These are phyloP conservation scores for Cytospora chrysosperma DNA, from an alignment of 2,329 filamentous ascomycete genomes.

Conservation along the genomic window DNA sequence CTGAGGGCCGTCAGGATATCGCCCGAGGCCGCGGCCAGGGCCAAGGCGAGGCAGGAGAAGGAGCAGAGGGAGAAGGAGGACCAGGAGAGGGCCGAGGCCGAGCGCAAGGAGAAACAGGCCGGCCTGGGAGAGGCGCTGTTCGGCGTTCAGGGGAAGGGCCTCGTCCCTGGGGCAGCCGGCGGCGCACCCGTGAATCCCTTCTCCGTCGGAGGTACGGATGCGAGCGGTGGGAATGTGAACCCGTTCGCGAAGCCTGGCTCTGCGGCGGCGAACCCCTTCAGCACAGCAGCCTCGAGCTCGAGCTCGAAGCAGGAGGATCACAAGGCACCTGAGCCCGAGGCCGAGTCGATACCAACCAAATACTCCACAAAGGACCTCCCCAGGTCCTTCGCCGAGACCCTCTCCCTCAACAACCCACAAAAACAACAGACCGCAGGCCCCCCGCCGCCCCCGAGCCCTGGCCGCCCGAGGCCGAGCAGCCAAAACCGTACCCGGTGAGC, in stretches of 20 bases:
- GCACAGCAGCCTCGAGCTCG: slow-evolving; percentile 11
- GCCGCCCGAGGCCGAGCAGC: slow-evolving; percentile 66
- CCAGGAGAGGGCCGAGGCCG: slow-evolving; percentile 34
- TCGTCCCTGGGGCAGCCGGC: slow-evolving; percentile 35
- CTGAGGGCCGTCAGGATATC: slow-evolving; percentile 66
- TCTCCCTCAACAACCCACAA: slow-evolving; percentile 65
- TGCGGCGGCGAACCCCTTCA: slow-evolving; percentile 44
- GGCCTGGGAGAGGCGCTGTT: slow-evolving; percentile 69
- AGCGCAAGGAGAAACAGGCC: slow-evolving; percentile 30
- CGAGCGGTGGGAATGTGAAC: slow-evolving; percentile 55
- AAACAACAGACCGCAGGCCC: slow-evolving; percentile 37
- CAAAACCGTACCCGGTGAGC: slow-evolving; percentile 70
- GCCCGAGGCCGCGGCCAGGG: slow-evolving; percentile 36
- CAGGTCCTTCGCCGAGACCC: slow-evolving; percentile 70
- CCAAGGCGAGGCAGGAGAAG: slow-evolving; percentile 30
- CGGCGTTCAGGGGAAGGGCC: slow-evolving; percentile 51
- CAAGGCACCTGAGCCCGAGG: slow-evolving; percentile 26
- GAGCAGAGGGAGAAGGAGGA: slow-evolving; percentile 36
- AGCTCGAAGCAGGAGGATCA: no score
- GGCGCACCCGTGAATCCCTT: slow-evolving; percentile 58
- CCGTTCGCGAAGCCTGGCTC: slow-evolving; percentile 54
- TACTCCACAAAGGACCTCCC: slow-evolving; percentile 42
- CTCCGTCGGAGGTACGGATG: slow-evolving; percentile 41
- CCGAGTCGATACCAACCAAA: slow-evolving; percentile 23
- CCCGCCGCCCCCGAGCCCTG: slow-evolving; percentile 62